phyloP scores from a whole-genome alignment of 106 monocot genomes.

The Cymbidium sinense region DNA sequence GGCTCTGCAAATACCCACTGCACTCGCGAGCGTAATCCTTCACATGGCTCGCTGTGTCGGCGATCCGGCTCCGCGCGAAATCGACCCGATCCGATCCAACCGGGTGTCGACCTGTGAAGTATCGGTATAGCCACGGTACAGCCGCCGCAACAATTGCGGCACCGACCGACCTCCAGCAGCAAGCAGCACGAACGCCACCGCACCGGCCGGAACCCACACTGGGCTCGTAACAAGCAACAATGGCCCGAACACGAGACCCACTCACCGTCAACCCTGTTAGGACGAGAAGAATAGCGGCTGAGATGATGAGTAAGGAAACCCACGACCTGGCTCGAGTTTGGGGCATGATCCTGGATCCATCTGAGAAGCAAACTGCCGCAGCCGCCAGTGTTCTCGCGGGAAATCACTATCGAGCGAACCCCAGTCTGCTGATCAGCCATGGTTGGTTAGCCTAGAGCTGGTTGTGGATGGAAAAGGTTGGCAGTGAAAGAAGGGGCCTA shows the following conservation, averaged over 20 bases:
- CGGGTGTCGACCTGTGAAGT: conserved; percentile 57
- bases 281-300: conserved; percentile 55
- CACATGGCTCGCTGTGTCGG: conserved; percentile 48
- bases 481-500: background rate
- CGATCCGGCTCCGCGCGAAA: conserved; percentile 56
- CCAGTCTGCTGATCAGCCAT: conserved; percentile 17
- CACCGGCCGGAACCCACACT: conserved; percentile 50
- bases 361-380: conserved; percentile 12
- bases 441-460: background rate
- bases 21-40: conserved; percentile 68
- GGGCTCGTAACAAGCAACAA: conserved; percentile 51
- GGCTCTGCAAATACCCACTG: conserved; percentile 34
- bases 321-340: conserved; percentile 46
- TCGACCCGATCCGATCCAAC: conserved; percentile 47
- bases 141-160: conserved; percentile 28
- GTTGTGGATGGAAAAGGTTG: background rate
- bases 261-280: conserved; percentile 47
- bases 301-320: conserved; percentile 56
- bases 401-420: background rate
- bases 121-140: conserved; percentile 60
- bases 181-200: conserved; percentile 16
- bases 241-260: conserved; percentile 36
- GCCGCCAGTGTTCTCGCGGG: background rate
- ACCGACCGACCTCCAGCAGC: conserved; percentile 24
- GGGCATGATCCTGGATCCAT: conserved; percentile 37